Conservation (phyloP, 2,329 filamentous ascomycete genomes). For the Sporothrix curviconia region DNA sequence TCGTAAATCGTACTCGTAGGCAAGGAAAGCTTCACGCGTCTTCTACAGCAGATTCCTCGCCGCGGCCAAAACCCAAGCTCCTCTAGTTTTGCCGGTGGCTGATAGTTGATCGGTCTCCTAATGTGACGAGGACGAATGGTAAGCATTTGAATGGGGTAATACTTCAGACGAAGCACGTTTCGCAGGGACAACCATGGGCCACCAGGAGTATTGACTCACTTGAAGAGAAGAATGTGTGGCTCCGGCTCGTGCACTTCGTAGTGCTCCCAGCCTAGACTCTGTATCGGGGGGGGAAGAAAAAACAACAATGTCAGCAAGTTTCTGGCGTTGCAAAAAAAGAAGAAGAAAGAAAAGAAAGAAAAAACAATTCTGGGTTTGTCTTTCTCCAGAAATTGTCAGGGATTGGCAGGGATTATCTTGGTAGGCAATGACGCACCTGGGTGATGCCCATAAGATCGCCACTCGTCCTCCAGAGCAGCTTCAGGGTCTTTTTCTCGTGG, state of each 20-base stretch:
- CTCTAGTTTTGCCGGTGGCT: conserved; percentile 48
- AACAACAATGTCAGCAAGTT: too few relatives aligned
- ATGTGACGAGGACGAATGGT: too few relatives aligned
- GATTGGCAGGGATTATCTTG: too few relatives aligned
- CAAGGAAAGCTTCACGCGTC: background rate
- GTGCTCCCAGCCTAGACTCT: conserved; percentile 99
- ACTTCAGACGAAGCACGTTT: too few relatives aligned
- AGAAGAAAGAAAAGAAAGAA: too few relatives aligned
- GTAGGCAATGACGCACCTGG: conserved; percentile 72
- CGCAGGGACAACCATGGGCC: too few relatives aligned
- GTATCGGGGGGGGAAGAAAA: too few relatives aligned
- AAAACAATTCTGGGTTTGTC: too few relatives aligned
- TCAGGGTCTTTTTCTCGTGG: conserved; percentile 79
- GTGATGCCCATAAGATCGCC: conserved; percentile 95
- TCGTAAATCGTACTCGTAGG: conserved; percentile 8
- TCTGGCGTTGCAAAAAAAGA: too few relatives aligned
- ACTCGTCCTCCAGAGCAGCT: conserved; percentile 97
- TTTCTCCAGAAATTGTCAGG: too few relatives aligned
- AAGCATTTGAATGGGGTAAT: too few relatives aligned
- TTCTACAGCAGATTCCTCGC: too few relatives aligned
- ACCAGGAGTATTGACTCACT: conserved; percentile 61
- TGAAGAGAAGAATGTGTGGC: conserved; percentile 96
- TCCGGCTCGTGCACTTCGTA: conserved; percentile 99
- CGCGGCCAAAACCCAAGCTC: background rate
- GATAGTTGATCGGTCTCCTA: conserved; percentile 82